Percentiles rank a stretch among this genome's conserved stretches.
These are phyloP conservation scores for Fusarium luffae DNA, from an alignment of 2,329 filamentous ascomycete genomes.

Conservation along the genomic window DNA sequence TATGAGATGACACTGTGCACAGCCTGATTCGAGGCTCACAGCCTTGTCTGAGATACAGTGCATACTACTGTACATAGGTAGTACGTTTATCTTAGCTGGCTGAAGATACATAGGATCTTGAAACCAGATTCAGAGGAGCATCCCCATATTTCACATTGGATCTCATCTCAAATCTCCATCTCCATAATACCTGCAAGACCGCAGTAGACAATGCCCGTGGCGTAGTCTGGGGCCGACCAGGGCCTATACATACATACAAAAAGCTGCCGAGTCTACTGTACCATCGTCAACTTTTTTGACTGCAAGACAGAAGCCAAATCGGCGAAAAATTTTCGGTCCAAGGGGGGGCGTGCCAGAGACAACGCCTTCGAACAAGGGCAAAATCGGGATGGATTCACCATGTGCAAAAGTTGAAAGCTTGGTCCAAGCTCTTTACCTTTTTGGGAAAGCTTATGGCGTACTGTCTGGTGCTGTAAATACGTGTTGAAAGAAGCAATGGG, in stretches of 20 bases:
- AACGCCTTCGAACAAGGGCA: conserved; percentile 22
- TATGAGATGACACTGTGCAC: conserved; percentile 19
- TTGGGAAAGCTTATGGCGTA: conserved; percentile 34
- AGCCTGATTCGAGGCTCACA: background rate
- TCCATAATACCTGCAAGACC: background rate
- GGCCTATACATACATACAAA: conserved; percentile 19
- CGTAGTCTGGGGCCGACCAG: conserved; percentile 33
- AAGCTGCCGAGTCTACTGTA: conserved; percentile 33
- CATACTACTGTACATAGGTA: background rate
- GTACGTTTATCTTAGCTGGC: conserved; percentile 16
- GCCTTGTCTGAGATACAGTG: conserved; percentile 11
- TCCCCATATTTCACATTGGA: conserved; percentile 22
- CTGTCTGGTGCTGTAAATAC: conserved; percentile 19
- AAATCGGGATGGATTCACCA: conserved; percentile 40
- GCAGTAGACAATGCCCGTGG: conserved; percentile 1
- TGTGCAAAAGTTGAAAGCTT: conserved; percentile 33
- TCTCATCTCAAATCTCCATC: conserved; percentile 28
- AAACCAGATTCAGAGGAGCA: conserved; percentile 9
- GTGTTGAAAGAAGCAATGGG: background rate
- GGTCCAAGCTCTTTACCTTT: conserved; percentile 44
- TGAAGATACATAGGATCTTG: background rate
- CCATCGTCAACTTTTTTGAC: conserved; percentile 1
- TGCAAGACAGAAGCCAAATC: conserved; percentile 8
- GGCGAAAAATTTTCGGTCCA: conserved; percentile 46
- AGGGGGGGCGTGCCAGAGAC: conserved; percentile 26